Conservation (phyloP, 129 eudicot species). For the Lactuca sativa region DNA sequence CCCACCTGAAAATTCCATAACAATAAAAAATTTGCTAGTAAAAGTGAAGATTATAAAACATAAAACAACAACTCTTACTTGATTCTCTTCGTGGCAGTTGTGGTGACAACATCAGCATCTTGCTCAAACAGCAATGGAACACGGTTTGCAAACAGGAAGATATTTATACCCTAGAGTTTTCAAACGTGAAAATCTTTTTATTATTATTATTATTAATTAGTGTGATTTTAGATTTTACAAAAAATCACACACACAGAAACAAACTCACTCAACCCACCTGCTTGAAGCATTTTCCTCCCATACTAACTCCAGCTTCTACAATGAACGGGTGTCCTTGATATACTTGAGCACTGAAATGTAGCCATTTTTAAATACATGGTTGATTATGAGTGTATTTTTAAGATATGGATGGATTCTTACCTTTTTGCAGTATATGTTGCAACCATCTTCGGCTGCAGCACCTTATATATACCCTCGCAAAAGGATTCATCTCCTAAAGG, state of each 20-base stretch:
- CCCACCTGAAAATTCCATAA: slow-evolving; percentile 62
- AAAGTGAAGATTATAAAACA: slow-evolving; percentile 4
- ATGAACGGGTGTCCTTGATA: slow-evolving; percentile 98
- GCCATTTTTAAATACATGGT: slow-evolving; percentile 10
- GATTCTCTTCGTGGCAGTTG: slow-evolving; percentile 90
- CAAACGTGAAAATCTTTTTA: neutral
- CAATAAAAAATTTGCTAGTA: slow-evolving; percentile 1
- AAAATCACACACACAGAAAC: too few relatives aligned
- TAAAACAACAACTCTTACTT: slow-evolving; percentile 46
- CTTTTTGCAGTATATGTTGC: slow-evolving; percentile 90
- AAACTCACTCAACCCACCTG: slow-evolving; percentile 52
- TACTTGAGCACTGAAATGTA: slow-evolving; percentile 82
- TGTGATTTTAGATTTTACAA: too few relatives aligned
- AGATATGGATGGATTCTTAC: slow-evolving; percentile 27
- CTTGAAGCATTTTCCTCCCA: slow-evolving; percentile 97
- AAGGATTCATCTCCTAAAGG: slow-evolving; percentile 97
- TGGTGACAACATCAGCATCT: slow-evolving; percentile 99
- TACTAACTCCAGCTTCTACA: slow-evolving; percentile 98
- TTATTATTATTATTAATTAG: too few relatives aligned
- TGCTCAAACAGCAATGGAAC: slow-evolving; percentile 97
- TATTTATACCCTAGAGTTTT: slow-evolving; percentile 72
- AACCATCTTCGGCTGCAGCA: slow-evolving; percentile 98
- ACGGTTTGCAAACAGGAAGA: slow-evolving; percentile 95
- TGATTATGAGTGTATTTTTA: slow-evolving; percentile 17
- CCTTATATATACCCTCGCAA: slow-evolving; percentile 77